phyloP scores from a whole-genome alignment of 108 stramenopile genomes.

The Fistulifera pelliculosa region DNA sequence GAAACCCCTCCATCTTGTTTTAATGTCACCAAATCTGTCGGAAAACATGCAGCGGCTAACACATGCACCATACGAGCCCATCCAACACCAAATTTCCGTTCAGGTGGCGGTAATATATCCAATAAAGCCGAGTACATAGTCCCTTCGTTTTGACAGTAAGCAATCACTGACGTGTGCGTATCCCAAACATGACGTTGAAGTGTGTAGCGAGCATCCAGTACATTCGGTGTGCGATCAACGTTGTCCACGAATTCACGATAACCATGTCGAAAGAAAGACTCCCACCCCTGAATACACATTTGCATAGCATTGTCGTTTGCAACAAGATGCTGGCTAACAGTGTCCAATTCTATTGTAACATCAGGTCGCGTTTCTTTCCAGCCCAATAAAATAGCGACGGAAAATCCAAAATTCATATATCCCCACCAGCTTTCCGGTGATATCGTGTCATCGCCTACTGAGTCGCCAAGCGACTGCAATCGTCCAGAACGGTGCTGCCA shows the following conservation, averaged over 20 bases:
- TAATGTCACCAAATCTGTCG: neutral
- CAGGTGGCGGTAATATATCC: constrained; percentile 8
- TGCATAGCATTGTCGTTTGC: constrained; percentile 7
- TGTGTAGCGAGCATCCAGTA: neutral
- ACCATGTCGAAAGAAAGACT: constrained; percentile 1
- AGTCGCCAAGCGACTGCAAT: constrained; percentile 1
- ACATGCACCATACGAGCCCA: constrained; percentile 16
- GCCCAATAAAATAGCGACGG: constrained; percentile 17
- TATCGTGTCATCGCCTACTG: neutral
- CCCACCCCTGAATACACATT: constrained; percentile 7
- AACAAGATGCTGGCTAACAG: neutral
- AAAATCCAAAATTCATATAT: constrained; percentile 21
- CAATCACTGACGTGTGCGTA: neutral
- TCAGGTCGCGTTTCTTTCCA: constrained; percentile 9
- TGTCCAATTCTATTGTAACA: constrained; percentile 5
- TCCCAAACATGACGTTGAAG: constrained; percentile 7
- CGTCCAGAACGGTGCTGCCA: constrained; percentile 18
- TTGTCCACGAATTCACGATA: neutral
- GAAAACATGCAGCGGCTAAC: constrained; percentile 4
- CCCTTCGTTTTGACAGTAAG: neutral
- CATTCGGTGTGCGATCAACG: too few relatives aligned
- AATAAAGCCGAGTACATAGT: neutral
- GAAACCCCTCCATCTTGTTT: constrained; percentile 1
- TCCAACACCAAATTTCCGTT: constrained; percentile 12
- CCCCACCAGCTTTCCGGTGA: constrained; percentile 21